Conservation (phyloP, 768 basidiomycete species). For the Boletus rubropictus region DNA sequence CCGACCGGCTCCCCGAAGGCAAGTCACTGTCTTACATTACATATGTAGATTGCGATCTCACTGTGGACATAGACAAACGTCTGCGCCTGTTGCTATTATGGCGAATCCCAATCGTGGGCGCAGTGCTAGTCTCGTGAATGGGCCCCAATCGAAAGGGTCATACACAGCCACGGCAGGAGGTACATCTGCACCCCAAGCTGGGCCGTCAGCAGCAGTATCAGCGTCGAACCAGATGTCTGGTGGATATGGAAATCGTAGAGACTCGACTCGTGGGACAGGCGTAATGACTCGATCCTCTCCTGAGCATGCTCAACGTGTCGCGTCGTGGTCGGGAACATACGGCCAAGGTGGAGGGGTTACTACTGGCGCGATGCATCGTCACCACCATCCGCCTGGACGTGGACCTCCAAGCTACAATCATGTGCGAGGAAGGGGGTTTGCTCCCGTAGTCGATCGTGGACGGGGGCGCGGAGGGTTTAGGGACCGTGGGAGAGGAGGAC, state of each 20-base stretch:
- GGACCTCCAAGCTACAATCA: conserved; percentile 12
- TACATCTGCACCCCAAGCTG: neutral
- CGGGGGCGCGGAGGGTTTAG: conserved; percentile 29
- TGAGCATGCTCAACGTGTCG: neutral
- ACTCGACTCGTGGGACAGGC: neutral
- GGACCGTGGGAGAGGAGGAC: conserved; percentile 29
- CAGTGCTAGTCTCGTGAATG: conserved; percentile 16
- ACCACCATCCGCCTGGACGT: conserved; percentile 4
- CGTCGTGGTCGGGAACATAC: neutral
- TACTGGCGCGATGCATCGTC: neutral
- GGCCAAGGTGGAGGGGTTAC: conserved; percentile 7
- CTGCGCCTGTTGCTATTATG: conserved; percentile 64
- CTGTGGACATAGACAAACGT: conserved; percentile 22
- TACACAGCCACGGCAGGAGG: conserved; percentile 6
- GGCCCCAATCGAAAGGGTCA: conserved; percentile 2
- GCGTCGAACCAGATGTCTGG: neutral
- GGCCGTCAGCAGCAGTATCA: neutral
- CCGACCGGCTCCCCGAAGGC: conserved; percentile 44
- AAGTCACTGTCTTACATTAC: neutral
- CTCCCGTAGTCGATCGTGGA: conserved; percentile 27
- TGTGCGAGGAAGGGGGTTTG: conserved; percentile 32
- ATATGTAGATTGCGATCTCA: neutral
- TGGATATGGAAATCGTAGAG: conserved; percentile 2
- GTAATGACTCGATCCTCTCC: neutral
- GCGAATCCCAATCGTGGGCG: conserved; percentile 59